Percentiles rank a stretch among this genome's conserved stretches.
phyloP scores from a whole-genome alignment of 345 rosid genomes.

The Gossypium australe region DNA sequence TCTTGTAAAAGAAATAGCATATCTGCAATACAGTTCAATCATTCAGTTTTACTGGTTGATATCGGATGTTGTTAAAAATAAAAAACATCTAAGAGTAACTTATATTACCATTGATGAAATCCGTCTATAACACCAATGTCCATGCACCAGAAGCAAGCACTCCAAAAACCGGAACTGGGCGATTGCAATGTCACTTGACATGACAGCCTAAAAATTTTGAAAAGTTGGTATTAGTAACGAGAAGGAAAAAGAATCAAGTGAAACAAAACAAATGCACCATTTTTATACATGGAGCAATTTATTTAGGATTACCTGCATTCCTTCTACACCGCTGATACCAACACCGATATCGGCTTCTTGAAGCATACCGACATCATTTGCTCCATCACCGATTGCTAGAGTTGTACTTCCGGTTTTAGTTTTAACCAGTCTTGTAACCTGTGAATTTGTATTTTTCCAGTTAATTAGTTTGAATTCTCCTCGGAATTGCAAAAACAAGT shows the following conservation, averaged over 20 bases:
- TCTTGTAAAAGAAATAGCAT: conserved; percentile 99
- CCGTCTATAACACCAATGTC: conserved; percentile 98
- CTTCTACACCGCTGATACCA: conserved; percentile 95
- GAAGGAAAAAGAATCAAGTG: neutral
- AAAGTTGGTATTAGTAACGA: neutral
- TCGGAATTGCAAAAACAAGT: conserved; percentile 1
- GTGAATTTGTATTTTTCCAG: conserved; percentile 13
- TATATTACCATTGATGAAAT: conserved; percentile 78
- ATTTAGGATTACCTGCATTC: conserved; percentile 70
- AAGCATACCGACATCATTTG: conserved; percentile 99
- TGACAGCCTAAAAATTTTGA: conserved; percentile 64
- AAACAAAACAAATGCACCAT: neutral
- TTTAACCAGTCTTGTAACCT: conserved; percentile 97
- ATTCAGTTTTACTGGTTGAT: neutral
- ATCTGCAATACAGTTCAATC: conserved; percentile 42
- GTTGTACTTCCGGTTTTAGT: conserved; percentile 75
- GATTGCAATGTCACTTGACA: conserved; percentile 93
- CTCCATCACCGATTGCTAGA: conserved; percentile 91
- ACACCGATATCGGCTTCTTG: conserved; percentile 97
- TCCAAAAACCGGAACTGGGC: conserved; percentile 89
- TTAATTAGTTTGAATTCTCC: conserved; percentile 1
- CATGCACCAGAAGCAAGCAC: conserved; percentile 88
- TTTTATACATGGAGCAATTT: neutral
- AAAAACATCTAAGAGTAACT: neutral
- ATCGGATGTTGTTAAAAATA: neutral